These are phyloP conservation scores for Moniliella sp. DNA, from an alignment of 1,284 basidiomycete species.

Conservation along the genomic window DNA sequence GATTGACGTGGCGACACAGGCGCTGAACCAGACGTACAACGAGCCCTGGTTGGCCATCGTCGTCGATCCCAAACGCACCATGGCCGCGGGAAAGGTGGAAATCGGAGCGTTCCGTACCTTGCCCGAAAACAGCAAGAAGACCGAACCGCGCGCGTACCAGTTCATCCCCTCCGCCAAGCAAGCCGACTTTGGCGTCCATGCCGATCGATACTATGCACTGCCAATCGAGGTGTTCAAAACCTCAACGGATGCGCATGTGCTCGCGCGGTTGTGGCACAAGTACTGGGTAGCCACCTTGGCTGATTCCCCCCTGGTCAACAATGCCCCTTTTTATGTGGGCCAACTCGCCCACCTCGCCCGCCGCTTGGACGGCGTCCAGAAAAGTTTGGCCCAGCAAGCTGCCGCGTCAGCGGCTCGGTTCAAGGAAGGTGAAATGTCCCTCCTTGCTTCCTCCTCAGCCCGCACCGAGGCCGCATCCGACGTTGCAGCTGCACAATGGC, in stretches of 20 bases:
- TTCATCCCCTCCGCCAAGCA: slow-evolving; percentile 53
- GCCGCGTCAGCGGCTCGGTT: background rate
- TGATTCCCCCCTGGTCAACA: slow-evolving; percentile 70
- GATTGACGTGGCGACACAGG: slow-evolving; percentile 84
- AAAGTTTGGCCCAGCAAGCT: slow-evolving; percentile 1
- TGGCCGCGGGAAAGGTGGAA: slow-evolving; percentile 89
- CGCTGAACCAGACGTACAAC: slow-evolving; percentile 76
- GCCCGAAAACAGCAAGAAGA: slow-evolving; percentile 45
- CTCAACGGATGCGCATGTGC: slow-evolving; percentile 57
- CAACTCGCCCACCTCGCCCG: slow-evolving; percentile 68
- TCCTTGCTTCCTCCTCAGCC: background rate
- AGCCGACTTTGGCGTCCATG: slow-evolving; percentile 55
- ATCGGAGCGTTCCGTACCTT: slow-evolving; percentile 95
- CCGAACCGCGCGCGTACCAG: slow-evolving; percentile 59
- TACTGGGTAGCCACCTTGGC: slow-evolving; percentile 94
- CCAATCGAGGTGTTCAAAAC: slow-evolving; percentile 88
- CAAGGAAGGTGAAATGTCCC: slow-evolving; percentile 1
- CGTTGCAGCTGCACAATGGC: background rate
- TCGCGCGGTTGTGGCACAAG: slow-evolving; percentile 88
- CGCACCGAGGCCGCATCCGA: background rate
- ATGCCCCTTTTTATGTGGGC: slow-evolving; percentile 68
- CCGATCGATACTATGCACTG: slow-evolving; percentile 81
- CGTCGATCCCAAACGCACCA: slow-evolving; percentile 88
- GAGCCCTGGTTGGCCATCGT: slow-evolving; percentile 95
- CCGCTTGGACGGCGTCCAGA: slow-evolving; percentile 43